Percentiles rank a stretch among this genome's conserved stretches.
These are phyloP conservation scores for Garcia nutans DNA, from an alignment of 345 rosid species.

Conservation along the genomic window DNA sequence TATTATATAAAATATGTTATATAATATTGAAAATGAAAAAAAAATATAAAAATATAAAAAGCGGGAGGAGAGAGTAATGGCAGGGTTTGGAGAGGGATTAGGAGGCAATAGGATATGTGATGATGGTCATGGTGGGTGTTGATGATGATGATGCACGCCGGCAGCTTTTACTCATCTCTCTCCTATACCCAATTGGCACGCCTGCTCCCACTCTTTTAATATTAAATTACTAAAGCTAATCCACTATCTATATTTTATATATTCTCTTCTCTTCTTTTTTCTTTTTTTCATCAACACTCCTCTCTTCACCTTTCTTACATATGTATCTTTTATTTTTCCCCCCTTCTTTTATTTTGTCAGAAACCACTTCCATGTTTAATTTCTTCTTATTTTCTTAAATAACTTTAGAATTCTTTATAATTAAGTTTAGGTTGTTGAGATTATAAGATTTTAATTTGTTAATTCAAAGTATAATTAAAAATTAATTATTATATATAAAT, in stretches of 20 bases:
- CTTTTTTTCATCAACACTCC: no score
- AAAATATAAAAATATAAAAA: not conserved
- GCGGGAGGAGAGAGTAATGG: slow-evolving; percentile 30
- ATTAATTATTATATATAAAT: no score
- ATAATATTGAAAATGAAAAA: slow-evolving; percentile 20
- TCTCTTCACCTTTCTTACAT: slow-evolving; percentile 28
- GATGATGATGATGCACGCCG: slow-evolving; percentile 94
- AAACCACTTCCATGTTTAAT: slow-evolving; percentile 24
- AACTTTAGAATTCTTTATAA: no score
- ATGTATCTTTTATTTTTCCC: slow-evolving; percentile 18
- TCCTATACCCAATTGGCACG: slow-evolving; percentile 52
- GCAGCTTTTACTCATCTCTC: slow-evolving; percentile 64
- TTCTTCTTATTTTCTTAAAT: no score
- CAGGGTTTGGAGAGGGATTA: slow-evolving; percentile 70
- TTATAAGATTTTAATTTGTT: no score
- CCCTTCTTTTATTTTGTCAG: slow-evolving; percentile 39
- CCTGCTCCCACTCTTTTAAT: slow-evolving; percentile 48
- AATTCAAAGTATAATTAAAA: no score
- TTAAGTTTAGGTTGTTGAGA: no score
- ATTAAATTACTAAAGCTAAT: slow-evolving; percentile 4
- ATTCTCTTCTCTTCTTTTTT: not conserved
- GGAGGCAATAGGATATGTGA: slow-evolving; percentile 64
- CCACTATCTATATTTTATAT: slow-evolving; percentile 41
- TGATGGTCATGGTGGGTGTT: slow-evolving; percentile 44
- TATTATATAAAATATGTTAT: slow-evolving; percentile 21